These are phyloP conservation scores for Stipa capillata DNA, from an alignment of 176 grass and related monocot species.

Conservation along the genomic window DNA sequence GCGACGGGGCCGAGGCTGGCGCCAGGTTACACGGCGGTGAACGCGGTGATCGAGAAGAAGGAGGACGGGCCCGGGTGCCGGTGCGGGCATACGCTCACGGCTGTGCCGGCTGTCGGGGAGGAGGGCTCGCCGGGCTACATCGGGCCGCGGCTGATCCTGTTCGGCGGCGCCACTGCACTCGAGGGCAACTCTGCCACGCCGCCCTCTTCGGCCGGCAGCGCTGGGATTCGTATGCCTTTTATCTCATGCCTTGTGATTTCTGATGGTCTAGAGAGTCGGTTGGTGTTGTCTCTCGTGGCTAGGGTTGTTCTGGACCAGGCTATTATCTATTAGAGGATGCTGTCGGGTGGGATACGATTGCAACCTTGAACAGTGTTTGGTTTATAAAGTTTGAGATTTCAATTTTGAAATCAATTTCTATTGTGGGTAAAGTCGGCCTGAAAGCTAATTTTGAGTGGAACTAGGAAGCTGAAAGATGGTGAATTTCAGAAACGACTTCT, in stretches of 20 bases:
- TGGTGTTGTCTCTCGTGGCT: neutral
- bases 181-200: slow-evolving; percentile 92
- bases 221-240: slow-evolving; percentile 81
- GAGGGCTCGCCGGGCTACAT: slow-evolving; percentile 73
- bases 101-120: slow-evolving; percentile 78
- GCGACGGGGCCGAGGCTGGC: slow-evolving; percentile 56
- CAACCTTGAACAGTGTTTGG: neutral
- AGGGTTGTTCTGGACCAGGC: neutral
- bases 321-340: neutral
- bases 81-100: slow-evolving; percentile 89
- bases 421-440: neutral
- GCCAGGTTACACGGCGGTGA: slow-evolving; percentile 66
- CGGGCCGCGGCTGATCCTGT: slow-evolving; percentile 72
- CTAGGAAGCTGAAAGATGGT: neutral
- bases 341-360: neutral
- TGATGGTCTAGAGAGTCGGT: neutral
- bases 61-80: slow-evolving; percentile 87
- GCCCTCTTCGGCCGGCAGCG: slow-evolving; percentile 67
- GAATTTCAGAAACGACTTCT: neutral
- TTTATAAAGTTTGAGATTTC: neutral
- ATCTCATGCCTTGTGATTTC: slow-evolving; percentile 8
- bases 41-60: slow-evolving; percentile 85
- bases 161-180: slow-evolving; percentile 84
- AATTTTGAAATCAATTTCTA: neutral
- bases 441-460: neutral